Base-by-base conservation (phyloP, 495 filamentous ascomycete genomes). In the Xylaria acuta region DNA sequence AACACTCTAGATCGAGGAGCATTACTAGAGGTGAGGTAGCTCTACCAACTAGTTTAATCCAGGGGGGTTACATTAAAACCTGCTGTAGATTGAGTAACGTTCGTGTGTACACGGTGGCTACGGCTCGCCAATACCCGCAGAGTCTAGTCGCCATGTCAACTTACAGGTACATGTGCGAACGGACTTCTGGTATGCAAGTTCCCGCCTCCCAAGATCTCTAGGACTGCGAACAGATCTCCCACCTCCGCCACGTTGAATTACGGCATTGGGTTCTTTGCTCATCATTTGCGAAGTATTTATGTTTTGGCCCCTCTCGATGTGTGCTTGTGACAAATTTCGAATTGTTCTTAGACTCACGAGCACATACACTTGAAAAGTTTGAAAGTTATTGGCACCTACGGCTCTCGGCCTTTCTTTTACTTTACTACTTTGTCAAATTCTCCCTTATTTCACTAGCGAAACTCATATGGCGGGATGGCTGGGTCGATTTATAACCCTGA, bases 171-270 rank as follows among this genome's bases (percentile, higher is more conserved):
- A 53, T 53, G 30, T 51, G 64, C 20, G 64, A 53, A 38, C 47
- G 12, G 64, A 67, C 64, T 38, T 12, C 64, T 67, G 32, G 22
- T 3, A 53, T 53, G 64, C 45, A 38, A 22, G 64, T 53, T 67
- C 47, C 64, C 64, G 64, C 45, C 32, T 67, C 64, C 25, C 27
- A 65, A 49, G 63, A 41, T 20, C 38, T 27, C 43, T 32, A 38
- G 8, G 16, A 27, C 41, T n/a, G 41, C 27, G 27, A 47, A 47
- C 40, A 43, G 22, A 49, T 49, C n/a, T 49, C 30, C 22, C 16
- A 43, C 18, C 43, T 65, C 14, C 43, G 1, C 25, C 27, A 36
- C 2, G 32, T 18, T 64, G 18, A 53, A 41, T 20, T 36, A 66
- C 18, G 64, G 45, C 32, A 20, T 32, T 3, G 27, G 41, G 6